Base-by-base conservation (phyloP, 2,329 filamentous ascomycete species). In the Hypoxylon sp. region DNA sequence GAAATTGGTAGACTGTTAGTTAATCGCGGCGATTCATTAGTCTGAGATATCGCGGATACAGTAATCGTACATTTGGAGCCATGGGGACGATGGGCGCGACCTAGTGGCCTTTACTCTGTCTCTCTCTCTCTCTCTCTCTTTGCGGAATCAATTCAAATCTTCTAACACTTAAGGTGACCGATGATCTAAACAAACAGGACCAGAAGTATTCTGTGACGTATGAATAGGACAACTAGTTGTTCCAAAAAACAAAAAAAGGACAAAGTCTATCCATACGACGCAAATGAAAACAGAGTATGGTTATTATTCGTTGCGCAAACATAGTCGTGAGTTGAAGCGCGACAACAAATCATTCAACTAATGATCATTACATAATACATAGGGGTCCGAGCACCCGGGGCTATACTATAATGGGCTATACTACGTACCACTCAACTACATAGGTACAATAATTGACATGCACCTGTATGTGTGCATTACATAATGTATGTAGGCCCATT, bases 41-140 rank as follows among this genome's bases (percentile, higher is more conserved):
- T 11, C 43, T 34, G 19, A 21, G 28, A 19, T 58, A 36, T 7
- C 14, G 2, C 5, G 23, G 23, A 23, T 23, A 23, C 23, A 23
- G 23, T 46, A 7, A 52, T 58, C 70, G 64, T 53, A 76, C 74
- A 57, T 75, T 75, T 6, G 73, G 74, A 69, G 74, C 73, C 74
- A 76, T 76, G 49, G 45, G 38, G 58, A 57, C 17, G 41, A 49
- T 13, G 41, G 11, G 41, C 52, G 60, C 64, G 34, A 53, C 43
- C 32, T 13, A 14, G 38, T 25, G 41, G n/a, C 28, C 28, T 43
- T 25, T 17, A 25, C 21, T 51, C n/a, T n/a, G n/a, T n/a, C n/a
- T n/a, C n/a, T n/a, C n/a, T n/a, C n/a, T n/a, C n/a, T n/a, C n/a
- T n/a, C n/a, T n/a, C n/a, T n/a, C 41, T 62, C 43, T 50, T n/a